These are phyloP conservation scores for Lentinus brumalis DNA, from an alignment of 768 basidiomycete species.

Conservation along the genomic window DNA sequence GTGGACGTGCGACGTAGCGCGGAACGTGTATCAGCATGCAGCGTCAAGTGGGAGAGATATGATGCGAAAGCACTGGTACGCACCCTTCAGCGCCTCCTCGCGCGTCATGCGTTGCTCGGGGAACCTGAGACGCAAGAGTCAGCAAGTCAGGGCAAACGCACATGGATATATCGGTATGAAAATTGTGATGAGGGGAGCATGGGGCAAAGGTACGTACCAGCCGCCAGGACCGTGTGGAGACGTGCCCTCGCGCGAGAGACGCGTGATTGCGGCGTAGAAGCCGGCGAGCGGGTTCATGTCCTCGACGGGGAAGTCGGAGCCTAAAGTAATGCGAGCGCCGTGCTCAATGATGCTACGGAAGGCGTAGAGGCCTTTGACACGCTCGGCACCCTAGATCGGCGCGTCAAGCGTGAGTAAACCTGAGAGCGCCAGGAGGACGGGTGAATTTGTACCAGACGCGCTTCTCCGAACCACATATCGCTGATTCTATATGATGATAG, in stretches of 20 bases:
- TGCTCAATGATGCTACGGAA: constrained; percentile 75
- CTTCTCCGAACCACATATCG: constrained; percentile 90
- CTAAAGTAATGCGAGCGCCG: constrained; percentile 71
- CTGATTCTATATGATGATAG: constrained; percentile 51
- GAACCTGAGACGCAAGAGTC: constrained; percentile 56
- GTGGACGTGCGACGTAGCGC: no score
- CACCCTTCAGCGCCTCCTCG: constrained; percentile 74
- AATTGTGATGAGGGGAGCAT: neutral
- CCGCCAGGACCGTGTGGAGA: constrained; percentile 85
- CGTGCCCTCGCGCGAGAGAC: constrained; percentile 64
- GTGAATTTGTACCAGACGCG: constrained; percentile 56
- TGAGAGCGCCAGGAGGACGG: no score
- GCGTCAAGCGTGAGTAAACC: neutral
- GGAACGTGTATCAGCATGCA: neutral
- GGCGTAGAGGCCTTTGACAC: constrained; percentile 85
- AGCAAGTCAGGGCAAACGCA: neutral
- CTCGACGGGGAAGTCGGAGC: constrained; percentile 92
- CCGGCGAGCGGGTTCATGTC: constrained; percentile 79
- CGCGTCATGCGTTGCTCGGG: constrained; percentile 78
- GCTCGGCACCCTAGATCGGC: constrained; percentile 65
- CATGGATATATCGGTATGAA: neutral
- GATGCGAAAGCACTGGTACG: constrained; percentile 1
- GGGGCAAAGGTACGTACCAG: constrained; percentile 54
- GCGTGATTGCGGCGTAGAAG: constrained; percentile 87
- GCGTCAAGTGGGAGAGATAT: neutral